Percentiles rank a stretch among this genome's conserved stretches.
Conservation (phyloP, 1,139 yeast species). For the Scheffersomyces segobiensis region DNA sequence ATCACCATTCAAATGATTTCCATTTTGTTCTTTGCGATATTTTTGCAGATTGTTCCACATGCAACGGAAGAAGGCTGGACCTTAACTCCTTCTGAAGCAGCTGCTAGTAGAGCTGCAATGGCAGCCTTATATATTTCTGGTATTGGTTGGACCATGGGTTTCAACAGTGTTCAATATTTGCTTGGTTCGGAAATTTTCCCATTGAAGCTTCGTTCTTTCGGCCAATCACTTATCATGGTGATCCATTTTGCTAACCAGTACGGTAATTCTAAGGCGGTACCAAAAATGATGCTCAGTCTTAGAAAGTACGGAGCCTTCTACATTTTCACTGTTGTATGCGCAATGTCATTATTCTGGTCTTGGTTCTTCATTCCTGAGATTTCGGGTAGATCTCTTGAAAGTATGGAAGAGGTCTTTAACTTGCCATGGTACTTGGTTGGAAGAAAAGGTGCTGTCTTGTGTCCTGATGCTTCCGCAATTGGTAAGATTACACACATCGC, state of each 20-base stretch:
- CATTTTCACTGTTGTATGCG: slow-evolving; percentile 18
- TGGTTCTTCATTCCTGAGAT: slow-evolving; percentile 26
- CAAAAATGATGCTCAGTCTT: slow-evolving; percentile 22
- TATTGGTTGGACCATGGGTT: slow-evolving; percentile 27
- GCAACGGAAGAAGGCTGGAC: slow-evolving; percentile 13
- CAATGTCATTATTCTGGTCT: slow-evolving; percentile 18
- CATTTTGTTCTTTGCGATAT: slow-evolving; percentile 21
- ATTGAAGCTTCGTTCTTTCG: slow-evolving; percentile 22
- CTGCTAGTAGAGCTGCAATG: slow-evolving; percentile 20
- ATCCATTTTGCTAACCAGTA: slow-evolving; percentile 26
- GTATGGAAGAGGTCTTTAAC: slow-evolving; percentile 25
- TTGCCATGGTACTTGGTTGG: slow-evolving; percentile 27
- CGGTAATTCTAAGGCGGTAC: slow-evolving; percentile 26
- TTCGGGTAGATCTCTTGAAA: slow-evolving; percentile 25
- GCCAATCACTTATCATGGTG: slow-evolving; percentile 22
- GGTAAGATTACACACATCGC: slow-evolving; percentile 14
- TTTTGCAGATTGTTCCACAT: slow-evolving; percentile 20
- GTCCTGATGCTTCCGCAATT: slow-evolving; percentile 24
- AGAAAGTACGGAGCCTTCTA: slow-evolving; percentile 19
- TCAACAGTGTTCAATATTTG: slow-evolving; percentile 23
- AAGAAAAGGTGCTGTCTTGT: slow-evolving; percentile 21
- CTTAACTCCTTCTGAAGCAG: slow-evolving; percentile 13
- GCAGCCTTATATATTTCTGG: slow-evolving; percentile 24
- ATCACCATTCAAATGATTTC: slow-evolving; percentile 16
- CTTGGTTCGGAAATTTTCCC: slow-evolving; percentile 25